Evolutionary conservation across 768 basidiomycete genomes (phyloP), one percentile per base, ranked within the genome.

Genomic region (Daedalea quercina): DNA sequence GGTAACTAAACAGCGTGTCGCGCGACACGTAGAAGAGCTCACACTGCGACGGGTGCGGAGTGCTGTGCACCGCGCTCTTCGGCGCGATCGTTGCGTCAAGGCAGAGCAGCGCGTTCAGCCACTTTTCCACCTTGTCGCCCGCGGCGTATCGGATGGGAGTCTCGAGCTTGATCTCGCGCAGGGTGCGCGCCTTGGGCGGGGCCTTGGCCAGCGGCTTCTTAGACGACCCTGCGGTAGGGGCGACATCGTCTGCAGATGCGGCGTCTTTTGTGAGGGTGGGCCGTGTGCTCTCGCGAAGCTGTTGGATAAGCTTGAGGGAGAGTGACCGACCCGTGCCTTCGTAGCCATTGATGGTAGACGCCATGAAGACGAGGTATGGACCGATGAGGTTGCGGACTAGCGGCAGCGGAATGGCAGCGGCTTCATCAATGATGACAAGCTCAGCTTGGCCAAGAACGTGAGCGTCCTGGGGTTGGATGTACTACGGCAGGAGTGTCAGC

Each of bases 311-410:
- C 69, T 99, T 99, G 55, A 99, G 85, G 44, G 94, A 96, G 45
- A 99, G 82, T 1, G 94, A 97, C 24, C 96, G 90, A n/a, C 96
- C 96, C 0, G 96, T 98, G 24, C 96, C 96, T 77, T 98, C 96
- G 69, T 99, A 99, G 37, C 96, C 96, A 66, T 97, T 98, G 72
- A 99, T 94, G 0, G 96, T 99, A n/a, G 94, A 96, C 1, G 96
- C 91, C 77, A 98, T 86, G 76, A 98, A 98, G 47, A 98, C 94
- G 33, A 98, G 88, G 70, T 98, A 98, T 1, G 87, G 87, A 0
- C 96, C 96, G 51, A 99, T 84, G 57, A 99, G 87, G 61, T 92
- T 91, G 52, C 89, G 84, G 17, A 99, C 95, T 33, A 99, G 85
- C 1, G 95, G 94, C 17, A 98, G 81, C 1, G 96, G 96, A 50